phyloP scores from a whole-genome alignment of 2,329 filamentous ascomycete species.

The Colletotrichum ledebouriae region DNA sequence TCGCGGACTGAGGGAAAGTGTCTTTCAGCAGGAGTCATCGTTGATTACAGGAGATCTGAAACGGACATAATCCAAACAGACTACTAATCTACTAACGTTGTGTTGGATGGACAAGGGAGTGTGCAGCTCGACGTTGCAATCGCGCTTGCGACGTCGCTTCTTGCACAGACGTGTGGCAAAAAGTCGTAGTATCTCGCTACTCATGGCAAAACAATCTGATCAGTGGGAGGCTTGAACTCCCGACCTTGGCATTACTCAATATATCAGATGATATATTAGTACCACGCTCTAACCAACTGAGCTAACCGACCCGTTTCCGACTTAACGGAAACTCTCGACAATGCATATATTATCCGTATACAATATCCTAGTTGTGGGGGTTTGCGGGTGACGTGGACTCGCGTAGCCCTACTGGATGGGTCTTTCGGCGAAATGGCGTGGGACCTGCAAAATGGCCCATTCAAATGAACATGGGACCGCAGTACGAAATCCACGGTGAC shows the following conservation, averaged over 20 bases:
- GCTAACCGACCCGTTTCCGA: constrained; percentile 16
- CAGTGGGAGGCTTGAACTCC: constrained; percentile 12
- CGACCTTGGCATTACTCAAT: constrained; percentile 8
- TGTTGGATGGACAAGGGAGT: too few species aligned
- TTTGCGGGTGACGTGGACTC: not conserved
- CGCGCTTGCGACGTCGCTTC: too few species aligned
- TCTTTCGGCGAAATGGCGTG: not conserved
- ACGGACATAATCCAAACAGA: too few species aligned
- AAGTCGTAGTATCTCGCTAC: not conserved
- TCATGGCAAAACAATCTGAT: not conserved
- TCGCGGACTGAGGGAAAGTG: too few species aligned
- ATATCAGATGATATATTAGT: constrained; percentile 10
- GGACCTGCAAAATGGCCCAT: constrained; percentile 3
- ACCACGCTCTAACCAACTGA: constrained; percentile 20
- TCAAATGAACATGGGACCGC: not conserved
- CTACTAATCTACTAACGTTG: too few species aligned
- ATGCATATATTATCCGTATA: not conserved
- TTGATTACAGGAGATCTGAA: too few species aligned
- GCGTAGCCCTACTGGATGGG: constrained; percentile 19
- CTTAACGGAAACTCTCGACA: not conserved
- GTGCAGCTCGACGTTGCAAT: too few species aligned
- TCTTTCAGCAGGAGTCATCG: too few species aligned
- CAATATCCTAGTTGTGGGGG: not conserved
- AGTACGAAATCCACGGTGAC: not conserved
- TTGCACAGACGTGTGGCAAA: not conserved